A percentile compares a stretch with the other conserved stretches of the same genome.
phyloP scores from a whole-genome alignment of 2,329 filamentous ascomycete species.

The Neopestalotiopsis clavispora region DNA sequence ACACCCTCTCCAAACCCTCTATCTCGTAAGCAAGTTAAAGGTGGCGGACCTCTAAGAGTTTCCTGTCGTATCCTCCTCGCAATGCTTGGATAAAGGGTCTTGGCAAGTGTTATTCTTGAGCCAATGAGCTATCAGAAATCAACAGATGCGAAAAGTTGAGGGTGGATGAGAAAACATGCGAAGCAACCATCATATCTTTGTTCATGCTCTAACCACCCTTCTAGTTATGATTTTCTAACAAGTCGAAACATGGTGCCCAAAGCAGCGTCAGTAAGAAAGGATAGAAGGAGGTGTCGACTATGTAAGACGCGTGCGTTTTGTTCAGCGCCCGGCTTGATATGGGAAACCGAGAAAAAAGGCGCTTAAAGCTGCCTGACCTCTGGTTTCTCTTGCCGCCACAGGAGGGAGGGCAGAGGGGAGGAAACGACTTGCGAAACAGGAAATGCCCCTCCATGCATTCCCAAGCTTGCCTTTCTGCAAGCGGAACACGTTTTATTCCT shows the following conservation, averaged over 20 bases:
- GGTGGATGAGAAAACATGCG: background rate
- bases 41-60: background rate
- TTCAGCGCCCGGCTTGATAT: background rate
- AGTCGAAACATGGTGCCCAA: background rate
- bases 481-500: too few species aligned
- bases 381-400: background rate
- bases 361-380: too few species aligned
- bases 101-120: background rate
- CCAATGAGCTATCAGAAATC: background rate
- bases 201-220: background rate
- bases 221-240: background rate
- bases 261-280: background rate
- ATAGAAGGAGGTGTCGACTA: background rate
- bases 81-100: background rate
- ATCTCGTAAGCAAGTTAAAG: background rate
- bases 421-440: slow-evolving; percentile 10
- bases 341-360: too few species aligned
- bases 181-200: background rate
- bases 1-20: background rate
- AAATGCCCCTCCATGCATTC: slow-evolving; percentile 7
- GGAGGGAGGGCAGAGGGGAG: background rate
- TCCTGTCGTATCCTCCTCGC: background rate
- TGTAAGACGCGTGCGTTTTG: background rate
- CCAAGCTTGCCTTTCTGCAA: too few species aligned
- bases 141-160: too few species aligned